phyloP scores from a whole-genome alignment of 306 rosid species.

The Sechiopsis laciniata region DNA sequence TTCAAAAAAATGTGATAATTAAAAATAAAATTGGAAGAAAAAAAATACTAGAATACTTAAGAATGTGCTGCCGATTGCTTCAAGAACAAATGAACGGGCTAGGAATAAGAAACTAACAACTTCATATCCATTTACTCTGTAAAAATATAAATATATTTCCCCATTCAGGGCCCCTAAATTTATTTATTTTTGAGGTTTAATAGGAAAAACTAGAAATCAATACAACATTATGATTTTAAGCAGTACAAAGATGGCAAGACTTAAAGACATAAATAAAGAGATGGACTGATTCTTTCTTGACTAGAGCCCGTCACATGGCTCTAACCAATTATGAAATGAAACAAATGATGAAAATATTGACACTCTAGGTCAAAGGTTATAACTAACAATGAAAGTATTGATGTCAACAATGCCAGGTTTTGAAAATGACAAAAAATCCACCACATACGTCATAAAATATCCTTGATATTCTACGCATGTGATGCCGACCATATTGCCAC shows the following conservation, averaged over 20 bases:
- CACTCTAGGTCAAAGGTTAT: not conserved
- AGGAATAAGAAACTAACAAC: not conserved
- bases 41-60: not conserved
- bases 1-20: not conserved
- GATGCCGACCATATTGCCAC: not conserved
- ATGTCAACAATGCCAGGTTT: not conserved
- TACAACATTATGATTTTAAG: not conserved
- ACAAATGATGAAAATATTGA: conserved; percentile 3
- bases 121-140: not conserved
- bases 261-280: not conserved
- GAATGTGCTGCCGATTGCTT: not conserved
- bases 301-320: not conserved
- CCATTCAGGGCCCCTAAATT: not conserved
- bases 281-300: not conserved
- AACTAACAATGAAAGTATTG: not conserved
- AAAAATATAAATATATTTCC: not conserved
- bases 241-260: not conserved
- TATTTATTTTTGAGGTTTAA: not conserved
- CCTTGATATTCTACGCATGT: not conserved
- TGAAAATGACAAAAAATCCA: not conserved
- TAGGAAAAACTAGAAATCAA: not conserved
- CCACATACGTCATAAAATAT: not conserved
- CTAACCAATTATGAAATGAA: not conserved
- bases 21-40: not conserved
- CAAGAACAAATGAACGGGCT: not conserved